A percentile compares a stretch with the other conserved stretches of the same genome.
These are phyloP conservation scores for Artemisia tridentata DNA, from an alignment of 129 eudicot genomes.

Conservation along the genomic window DNA sequence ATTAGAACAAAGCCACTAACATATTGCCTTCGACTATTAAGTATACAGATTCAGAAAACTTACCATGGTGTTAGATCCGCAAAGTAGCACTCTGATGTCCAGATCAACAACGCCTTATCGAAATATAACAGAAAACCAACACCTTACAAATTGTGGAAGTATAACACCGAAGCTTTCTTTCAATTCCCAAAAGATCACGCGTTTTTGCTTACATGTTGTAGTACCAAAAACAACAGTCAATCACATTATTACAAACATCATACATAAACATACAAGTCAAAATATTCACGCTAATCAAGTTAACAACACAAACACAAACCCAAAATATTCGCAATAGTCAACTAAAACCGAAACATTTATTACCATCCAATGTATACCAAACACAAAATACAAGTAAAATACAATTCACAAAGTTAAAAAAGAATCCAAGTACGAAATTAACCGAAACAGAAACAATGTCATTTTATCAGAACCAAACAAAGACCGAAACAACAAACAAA, in stretches of 20 bases:
- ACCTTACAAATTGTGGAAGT: too few relatives aligned
- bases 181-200: too few relatives aligned
- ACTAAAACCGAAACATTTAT: constrained; percentile 22
- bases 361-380: constrained; percentile 17
- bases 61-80: constrained; percentile 13
- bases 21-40: not conserved
- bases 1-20: not conserved
- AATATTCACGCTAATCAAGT: not conserved
- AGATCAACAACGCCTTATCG: not conserved
- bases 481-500: constrained; percentile 24
- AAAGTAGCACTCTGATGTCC: not conserved
- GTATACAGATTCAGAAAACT: constrained; percentile 9
- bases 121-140: too few relatives aligned
- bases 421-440: constrained; percentile 21
- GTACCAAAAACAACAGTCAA: constrained; percentile 1
- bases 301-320: not conserved
- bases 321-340: not conserved
- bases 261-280: not conserved
- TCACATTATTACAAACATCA: not conserved
- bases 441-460: constrained; percentile 11
- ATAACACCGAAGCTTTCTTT: too few relatives aligned
- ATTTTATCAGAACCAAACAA: constrained; percentile 14
- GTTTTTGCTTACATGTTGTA: not conserved
- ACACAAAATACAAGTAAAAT: constrained; percentile 20
- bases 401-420: constrained; percentile 27